These are phyloP conservation scores for Aspergillus panamensis DNA, from an alignment of 495 filamentous ascomycete genomes.

Conservation along the genomic window DNA sequence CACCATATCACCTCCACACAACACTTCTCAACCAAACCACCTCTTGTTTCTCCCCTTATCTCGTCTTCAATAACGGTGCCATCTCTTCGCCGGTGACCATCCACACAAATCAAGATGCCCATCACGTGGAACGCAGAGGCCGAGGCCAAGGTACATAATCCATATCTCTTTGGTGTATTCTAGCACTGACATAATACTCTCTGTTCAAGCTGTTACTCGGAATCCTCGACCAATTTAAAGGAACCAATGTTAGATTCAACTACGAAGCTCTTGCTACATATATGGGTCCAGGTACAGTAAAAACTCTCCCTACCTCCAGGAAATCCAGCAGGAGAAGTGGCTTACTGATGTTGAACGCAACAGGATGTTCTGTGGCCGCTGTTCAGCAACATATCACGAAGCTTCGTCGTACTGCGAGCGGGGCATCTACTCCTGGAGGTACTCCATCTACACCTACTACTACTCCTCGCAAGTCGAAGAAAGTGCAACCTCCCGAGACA, in stretches of 20 bases:
- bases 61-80: no score
- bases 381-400: constrained; percentile 3
- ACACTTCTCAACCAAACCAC: neutral
- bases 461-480: constrained; percentile 1
- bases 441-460: neutral
- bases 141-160: constrained; percentile 8
- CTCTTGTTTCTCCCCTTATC: neutral
- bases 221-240: constrained; percentile 2
- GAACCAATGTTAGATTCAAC: neutral
- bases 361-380: constrained; percentile 8
- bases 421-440: neutral
- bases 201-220: constrained; percentile 11
- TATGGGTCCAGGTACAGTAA: constrained; percentile 13
- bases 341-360: neutral
- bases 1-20: no score
- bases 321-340: neutral
- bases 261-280: constrained; percentile 4
- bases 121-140: constrained; percentile 5
- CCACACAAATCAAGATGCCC: constrained; percentile 2
- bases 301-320: neutral
- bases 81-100: neutral
- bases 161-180: neutral
- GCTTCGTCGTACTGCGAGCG: constrained; percentile 5
- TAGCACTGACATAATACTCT: neutral
- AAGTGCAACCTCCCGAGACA: neutral